Conservation (phyloP, 2,329 filamentous ascomycete genomes). For the Ophiostoma sp. region DNA sequence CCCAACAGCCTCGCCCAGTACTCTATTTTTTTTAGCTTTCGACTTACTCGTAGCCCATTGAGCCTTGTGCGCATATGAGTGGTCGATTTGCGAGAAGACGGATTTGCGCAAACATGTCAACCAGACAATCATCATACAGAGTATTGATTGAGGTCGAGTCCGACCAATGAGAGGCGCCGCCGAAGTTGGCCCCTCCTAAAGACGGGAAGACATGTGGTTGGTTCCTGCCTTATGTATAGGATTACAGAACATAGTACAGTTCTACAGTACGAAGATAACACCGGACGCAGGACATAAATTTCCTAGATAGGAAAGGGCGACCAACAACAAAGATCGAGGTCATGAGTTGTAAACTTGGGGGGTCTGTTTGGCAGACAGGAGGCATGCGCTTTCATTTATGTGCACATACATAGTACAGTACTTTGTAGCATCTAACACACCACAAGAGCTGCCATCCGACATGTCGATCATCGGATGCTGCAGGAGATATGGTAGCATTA, state of each 20-base stretch:
- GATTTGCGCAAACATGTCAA: background rate
- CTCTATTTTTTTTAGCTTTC: background rate
- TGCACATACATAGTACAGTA: no score
- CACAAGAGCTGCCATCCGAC: background rate
- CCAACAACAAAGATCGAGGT: slow-evolving; percentile 3
- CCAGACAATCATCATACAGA: no score
- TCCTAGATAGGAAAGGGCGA: background rate
- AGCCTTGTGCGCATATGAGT: background rate
- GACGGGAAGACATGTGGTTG: slow-evolving; percentile 7
- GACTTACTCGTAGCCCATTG: background rate
- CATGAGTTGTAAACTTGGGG: background rate
- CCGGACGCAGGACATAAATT: background rate
- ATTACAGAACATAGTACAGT: no score
- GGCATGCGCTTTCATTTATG: no score
- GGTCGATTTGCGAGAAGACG: background rate
- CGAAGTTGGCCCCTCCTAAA: background rate
- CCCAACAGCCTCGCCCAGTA: background rate
- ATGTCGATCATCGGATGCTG: background rate
- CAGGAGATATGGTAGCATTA: background rate
- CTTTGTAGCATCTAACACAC: background rate
- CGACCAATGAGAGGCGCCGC: background rate
- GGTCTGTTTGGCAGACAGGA: background rate
- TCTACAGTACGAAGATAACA: background rate
- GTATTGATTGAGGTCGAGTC: background rate
- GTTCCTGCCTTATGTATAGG: background rate